Conservation (phyloP, 1,139 yeast species). For the Sugiyamaella pinicola region DNA sequence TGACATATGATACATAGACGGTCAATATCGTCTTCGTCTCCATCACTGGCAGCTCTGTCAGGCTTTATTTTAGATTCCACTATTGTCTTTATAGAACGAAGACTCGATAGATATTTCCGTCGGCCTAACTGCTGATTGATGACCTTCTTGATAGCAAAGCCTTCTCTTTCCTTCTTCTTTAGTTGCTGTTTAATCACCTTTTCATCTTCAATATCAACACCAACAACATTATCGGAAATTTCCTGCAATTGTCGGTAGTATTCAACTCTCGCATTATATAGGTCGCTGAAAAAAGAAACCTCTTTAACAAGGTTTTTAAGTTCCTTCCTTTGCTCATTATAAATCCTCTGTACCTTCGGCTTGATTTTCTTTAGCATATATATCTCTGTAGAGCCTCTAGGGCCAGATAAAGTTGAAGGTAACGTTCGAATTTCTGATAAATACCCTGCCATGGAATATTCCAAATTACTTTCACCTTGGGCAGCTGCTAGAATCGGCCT, state of each 20-base stretch:
- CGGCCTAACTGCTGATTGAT: constrained; percentile 41
- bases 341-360: constrained; percentile 31
- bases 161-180: constrained; percentile 26
- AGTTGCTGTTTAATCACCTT: constrained; percentile 23
- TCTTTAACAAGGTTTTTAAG: constrained; percentile 51
- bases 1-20: constrained; percentile 77
- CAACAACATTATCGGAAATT: constrained; percentile 73
- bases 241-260: constrained; percentile 84
- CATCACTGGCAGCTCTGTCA: not conserved
- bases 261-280: constrained; percentile 75
- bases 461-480: constrained; percentile 18
- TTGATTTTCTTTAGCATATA: constrained; percentile 13
- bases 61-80: constrained; percentile 1
- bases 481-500: constrained; percentile 24
- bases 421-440: constrained; percentile 6
- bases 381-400: constrained; percentile 18
- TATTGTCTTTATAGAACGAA: constrained; percentile 33
- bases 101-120: constrained; percentile 60
- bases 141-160: constrained; percentile 22
- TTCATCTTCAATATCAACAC: constrained; percentile 37
- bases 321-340: constrained; percentile 50
- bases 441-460: constrained; percentile 22
- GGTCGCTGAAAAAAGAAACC: constrained; percentile 57
- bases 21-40: constrained; percentile 40
- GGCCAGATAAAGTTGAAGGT: constrained; percentile 6